Base-by-base conservation (phyloP, 306 rosid species). In the Dicorynia guianensis region DNA sequence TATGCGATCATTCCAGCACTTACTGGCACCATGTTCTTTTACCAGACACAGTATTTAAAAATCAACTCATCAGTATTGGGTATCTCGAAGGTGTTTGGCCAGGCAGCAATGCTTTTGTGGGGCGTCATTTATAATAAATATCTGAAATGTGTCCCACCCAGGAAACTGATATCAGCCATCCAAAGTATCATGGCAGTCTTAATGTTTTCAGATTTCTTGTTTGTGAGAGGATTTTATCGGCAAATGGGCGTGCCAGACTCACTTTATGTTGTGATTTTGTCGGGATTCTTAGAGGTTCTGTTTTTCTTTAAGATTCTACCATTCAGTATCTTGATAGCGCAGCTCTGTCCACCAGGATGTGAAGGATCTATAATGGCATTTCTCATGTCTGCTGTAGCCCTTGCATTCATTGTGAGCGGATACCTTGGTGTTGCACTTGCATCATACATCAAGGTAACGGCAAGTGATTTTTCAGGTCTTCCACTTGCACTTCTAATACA, bases 341-440 rank as follows among this genome's bases (percentile, higher is more conserved):
- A 84, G 57, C 67, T 92, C 50, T 90, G 97, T 87, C 97, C 97
- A 12, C 77, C 84, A 30, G 99, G 97, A 4, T 95, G 99, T 39
- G 99, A 92, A 68, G 99, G 99, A 38, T 90, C 99, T 55, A 65
- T 95, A 44, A 90, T 95, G 99, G 99, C 99, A 4, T 90, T 95
- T 65, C 92, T 89, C 9, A 89, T 88, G 92, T 90, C 97, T 40
- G 91, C 85, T 3, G 53, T 92, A 2, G 96, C 99, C 5, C 78
- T 92, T 43, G 85, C 97, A 1, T 82, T 92, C 59, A 90, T 95
- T 52, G 87, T 84, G 58, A 92, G 98, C 44, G 98, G 98, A 80
- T 92, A 85, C 75, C 84, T 95, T 19, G 97, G 98, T 42, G 90
- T 95, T 42, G 96, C 87, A 14, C 89, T 95, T 34, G 96, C 92